Base-by-base conservation (phyloP, 2,329 filamentous ascomycete genomes). In the Tolypocladium pustulatum region DNA sequence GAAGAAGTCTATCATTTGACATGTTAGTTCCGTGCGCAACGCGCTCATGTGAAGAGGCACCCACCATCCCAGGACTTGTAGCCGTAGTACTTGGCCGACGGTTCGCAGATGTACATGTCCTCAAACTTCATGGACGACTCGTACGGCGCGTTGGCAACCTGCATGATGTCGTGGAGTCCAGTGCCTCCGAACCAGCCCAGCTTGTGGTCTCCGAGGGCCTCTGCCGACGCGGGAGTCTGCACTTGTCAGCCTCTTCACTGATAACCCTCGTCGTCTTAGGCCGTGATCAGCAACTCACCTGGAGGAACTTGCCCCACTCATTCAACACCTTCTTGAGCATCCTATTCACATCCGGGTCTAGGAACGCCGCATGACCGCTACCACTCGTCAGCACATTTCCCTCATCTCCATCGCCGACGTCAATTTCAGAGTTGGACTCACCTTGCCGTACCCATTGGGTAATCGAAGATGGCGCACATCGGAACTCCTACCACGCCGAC, bases 61-160 rank as follows among this genome's bases (percentile, higher is more conserved):
- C 37, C 67, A 79, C 78, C 75, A 60, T 90, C 86, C 87, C 87
- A 89, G 0, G 83, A 87, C 58, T 76, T 81, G 73, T 76, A 89
- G 22, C 86, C 86, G 61, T 82, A 77, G 66, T 85, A 68, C 62
- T 79, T 71, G 6, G 75, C 74, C 0, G 67, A 70, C 0, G 83
- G 78, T 49, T 88, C 81, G 66, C 85, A 88, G 22, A 79, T 63
- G 68, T 81, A 88, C 65, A 87, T 76, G 22, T 87, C 77, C 59
- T 86, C 78, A 60, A 87, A 86, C 54, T 70, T 76, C 65, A 77
- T 68, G 22, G 63, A 58, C 0, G 78, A 73, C 56, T 71, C 64
- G 22, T 69, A 64, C 0, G 79, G 76, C 6, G 71, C 72, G 61
- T 83, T 81, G 66, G 79, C 79, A 0, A 81, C 78, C 41, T 76